Evolutionary conservation across 2,329 filamentous ascomycete species (phyloP), one percentile per base, ranked within the genome.

Genomic region (Lasiodiplodia theobromae): DNA sequence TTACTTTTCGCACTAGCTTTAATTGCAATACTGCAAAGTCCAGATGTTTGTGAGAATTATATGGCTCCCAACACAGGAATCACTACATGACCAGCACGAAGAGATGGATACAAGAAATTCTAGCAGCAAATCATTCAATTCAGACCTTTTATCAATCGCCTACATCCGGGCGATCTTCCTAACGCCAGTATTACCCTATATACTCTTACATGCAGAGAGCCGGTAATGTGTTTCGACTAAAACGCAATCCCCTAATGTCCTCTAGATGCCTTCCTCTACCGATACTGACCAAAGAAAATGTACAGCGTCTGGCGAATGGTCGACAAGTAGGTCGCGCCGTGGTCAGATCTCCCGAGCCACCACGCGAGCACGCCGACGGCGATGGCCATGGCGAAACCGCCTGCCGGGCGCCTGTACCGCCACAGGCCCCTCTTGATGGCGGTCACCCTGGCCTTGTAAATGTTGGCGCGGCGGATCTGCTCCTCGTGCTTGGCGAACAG

Each of bases 401-500:
- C 83, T 53, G 87, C 86, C 0, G 92, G 88, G 69, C 86, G 84
- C 64, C 91, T 86, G 79, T 96, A 91, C 71, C 82, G 83, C 87
- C 88, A 89, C 28, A 91, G 73, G 31, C 84, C 78, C 57, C 81
- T 68, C 16, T 70, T 73, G 37, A 75, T 58, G 11, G 71, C 73
- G 67, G 73, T 81, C 34, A 85, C 71, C 12, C 86, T 77, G 71
- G 84, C 84, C 70, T 88, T 80, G 38, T 84, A 81, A 44, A 81
- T 79, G 75, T 96, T 90, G 63, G 87, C 84, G 78, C 89, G 87
- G 67, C 84, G 82, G n/a, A 98, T 82, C 74, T 97, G 90, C 67
- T 82, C 84, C 3, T 89, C 88, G 77, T 98, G 95, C 71, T 85
- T 85, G 49, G 87, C 81, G 73, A 97, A 95, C 70, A 90, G 86